Evolutionary conservation across 179 eudicot species (phyloP).

Genomic region (Silene vulgaris): DNA sequence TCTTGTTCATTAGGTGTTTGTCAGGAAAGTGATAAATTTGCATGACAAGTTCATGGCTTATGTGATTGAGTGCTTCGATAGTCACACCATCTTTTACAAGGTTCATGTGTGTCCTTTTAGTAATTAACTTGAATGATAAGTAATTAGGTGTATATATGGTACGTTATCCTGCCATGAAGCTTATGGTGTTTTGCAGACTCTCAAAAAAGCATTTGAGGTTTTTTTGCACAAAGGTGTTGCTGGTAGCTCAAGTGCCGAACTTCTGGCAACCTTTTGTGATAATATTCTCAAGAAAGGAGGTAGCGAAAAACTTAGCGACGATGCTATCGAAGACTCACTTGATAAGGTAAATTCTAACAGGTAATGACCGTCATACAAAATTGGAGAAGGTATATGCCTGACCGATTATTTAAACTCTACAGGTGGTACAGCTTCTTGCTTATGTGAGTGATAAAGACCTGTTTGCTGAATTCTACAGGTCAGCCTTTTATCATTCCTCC

Average conservation of each 20-base stretch:
- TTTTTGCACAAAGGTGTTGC: slow-evolving; percentile 63
- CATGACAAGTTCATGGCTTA: slow-evolving; percentile 67
- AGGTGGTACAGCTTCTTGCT: slow-evolving; percentile 88
- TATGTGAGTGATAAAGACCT: slow-evolving; percentile 83
- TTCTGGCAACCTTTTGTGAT: slow-evolving; percentile 64
- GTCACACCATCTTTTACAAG: slow-evolving; percentile 74
- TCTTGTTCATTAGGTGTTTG: slow-evolving; percentile 33
- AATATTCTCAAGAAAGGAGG: slow-evolving; percentile 72
- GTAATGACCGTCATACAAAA: background rate
- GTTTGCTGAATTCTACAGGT: slow-evolving; percentile 85
- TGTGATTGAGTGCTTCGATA: slow-evolving; percentile 53
- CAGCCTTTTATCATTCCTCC: slow-evolving; percentile 8
- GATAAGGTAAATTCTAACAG: slow-evolving; percentile 47
- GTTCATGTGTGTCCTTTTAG: slow-evolving; percentile 28
- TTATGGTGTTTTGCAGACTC: slow-evolving; percentile 34
- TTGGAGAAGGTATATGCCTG: background rate
- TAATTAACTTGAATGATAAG: background rate
- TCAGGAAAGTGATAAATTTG: slow-evolving; percentile 59
- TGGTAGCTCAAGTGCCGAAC: slow-evolving; percentile 67
- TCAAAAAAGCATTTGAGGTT: slow-evolving; percentile 68
- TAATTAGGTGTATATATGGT: background rate
- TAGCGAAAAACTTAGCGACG: slow-evolving; percentile 70
- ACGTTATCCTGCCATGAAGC: background rate
- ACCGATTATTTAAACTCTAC: slow-evolving; percentile 8
- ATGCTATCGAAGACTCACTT: slow-evolving; percentile 71